phyloP scores from a whole-genome alignment of 805 yeast genomes.

The Hanseniaspora lachancei region DNA sequence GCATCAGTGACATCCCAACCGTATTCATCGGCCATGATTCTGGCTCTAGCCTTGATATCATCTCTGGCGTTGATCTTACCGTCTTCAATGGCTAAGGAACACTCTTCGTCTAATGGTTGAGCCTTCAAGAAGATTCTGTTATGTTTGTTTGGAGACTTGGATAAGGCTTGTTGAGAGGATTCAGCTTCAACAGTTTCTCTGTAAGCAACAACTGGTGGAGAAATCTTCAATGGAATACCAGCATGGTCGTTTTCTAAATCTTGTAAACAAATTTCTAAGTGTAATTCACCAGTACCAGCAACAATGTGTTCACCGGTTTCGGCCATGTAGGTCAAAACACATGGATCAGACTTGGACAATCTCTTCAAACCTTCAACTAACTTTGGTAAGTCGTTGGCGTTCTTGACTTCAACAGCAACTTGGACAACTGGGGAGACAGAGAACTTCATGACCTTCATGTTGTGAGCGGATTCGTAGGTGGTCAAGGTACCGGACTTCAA shows the following conservation, averaged over 20 bases:
- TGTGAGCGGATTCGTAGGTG: conserved; percentile 92
- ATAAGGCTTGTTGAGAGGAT: conserved; percentile 90
- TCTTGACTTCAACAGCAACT: conserved; percentile 99
- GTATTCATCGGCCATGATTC: conserved; percentile 95
- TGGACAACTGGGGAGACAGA: conserved; percentile 99
- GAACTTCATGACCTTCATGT: conserved; percentile 99
- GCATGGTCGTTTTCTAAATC: conserved; percentile 99
- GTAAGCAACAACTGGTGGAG: conserved; percentile 97
- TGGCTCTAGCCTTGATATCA: conserved; percentile 98
- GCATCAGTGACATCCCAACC: conserved; percentile 99
- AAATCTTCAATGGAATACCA: conserved; percentile 94
- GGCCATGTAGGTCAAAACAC: conserved; percentile 77
- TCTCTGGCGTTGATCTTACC: conserved; percentile 92
- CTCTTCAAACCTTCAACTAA: conserved; percentile 99
- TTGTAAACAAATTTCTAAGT: conserved; percentile 90
- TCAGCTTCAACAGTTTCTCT: conserved; percentile 94
- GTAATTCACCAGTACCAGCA: conserved; percentile 99
- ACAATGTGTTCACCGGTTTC: conserved; percentile 99
- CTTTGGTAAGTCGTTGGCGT: conserved; percentile 98
- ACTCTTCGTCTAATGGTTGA: conserved; percentile 90
- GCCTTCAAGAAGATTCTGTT: conserved; percentile 98
- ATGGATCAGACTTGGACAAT: conserved; percentile 98
- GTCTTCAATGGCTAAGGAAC: conserved; percentile 75
- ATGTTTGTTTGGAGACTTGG: conserved; percentile 99
- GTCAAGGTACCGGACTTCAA: conserved; percentile 98